These are phyloP conservation scores for Petunia hybrid DNA, from an alignment of 305 asterid species.

Conservation along the genomic window DNA sequence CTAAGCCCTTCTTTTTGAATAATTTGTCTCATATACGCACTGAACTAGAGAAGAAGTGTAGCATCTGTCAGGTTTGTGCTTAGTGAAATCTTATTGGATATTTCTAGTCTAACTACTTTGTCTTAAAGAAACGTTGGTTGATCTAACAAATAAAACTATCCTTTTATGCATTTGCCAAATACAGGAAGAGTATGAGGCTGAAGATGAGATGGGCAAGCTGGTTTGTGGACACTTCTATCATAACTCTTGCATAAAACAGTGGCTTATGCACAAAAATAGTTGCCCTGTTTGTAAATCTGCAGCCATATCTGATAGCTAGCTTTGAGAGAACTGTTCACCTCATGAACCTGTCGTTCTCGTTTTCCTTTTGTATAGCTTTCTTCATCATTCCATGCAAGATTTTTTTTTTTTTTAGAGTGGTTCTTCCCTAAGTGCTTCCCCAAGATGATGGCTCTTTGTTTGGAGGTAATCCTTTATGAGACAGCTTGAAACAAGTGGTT, in stretches of 20 bases:
- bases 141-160: not conserved
- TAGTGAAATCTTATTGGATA: not conserved
- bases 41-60: conserved; percentile 67
- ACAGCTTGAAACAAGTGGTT: not conserved
- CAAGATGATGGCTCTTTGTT: conserved; percentile 3
- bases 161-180: not conserved
- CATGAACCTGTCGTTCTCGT: not conserved
- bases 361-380: not conserved
- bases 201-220: conserved; percentile 77
- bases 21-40: conserved; percentile 46
- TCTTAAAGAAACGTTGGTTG: not conserved
- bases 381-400: not conserved
- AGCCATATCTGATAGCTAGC: conserved; percentile 37
- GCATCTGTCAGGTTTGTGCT: conserved; percentile 80
- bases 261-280: conserved; percentile 78
- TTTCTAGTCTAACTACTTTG: not conserved
- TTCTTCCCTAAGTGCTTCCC: not conserved
- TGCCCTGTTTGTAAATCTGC: conserved; percentile 86
- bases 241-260: conserved; percentile 78
- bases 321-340: conserved; percentile 31
- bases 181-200: conserved; percentile 80
- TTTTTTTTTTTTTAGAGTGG: not conserved
- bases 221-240: conserved; percentile 84
- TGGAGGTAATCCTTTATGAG: not conserved
- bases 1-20: conserved; percentile 43